Evolutionary conservation across 164 flowering plant species (phyloP).

Genomic region (Piper longum): DNA sequence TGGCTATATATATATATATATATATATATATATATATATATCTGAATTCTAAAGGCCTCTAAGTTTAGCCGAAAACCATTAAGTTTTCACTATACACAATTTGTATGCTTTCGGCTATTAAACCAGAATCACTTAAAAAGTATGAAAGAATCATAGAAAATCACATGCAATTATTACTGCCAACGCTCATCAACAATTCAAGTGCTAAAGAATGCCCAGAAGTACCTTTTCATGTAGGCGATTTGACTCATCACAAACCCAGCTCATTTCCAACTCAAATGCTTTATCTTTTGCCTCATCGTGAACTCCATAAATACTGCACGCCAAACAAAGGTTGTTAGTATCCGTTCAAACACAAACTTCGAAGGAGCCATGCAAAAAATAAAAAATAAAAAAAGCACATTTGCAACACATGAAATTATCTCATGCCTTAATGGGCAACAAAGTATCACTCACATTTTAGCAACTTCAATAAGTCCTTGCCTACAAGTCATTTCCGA

Average conservation of each 20-base stretch:
- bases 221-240: constrained; percentile 79
- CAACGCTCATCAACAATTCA: background rate
- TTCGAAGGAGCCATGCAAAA: background rate
- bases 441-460: constrained; percentile 44
- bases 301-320: constrained; percentile 81
- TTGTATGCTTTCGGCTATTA: no score
- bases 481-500: constrained; percentile 87
- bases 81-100: no score
- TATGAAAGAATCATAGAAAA: no score
- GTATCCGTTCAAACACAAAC: background rate
- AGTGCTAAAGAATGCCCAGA: background rate
- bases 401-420: background rate
- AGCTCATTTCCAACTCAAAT: constrained; percentile 89
- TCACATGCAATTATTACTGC: no score
- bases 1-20: no score
- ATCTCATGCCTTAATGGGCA: background rate
- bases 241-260: constrained; percentile 97
- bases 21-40: no score
- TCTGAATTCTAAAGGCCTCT: no score
- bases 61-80: no score
- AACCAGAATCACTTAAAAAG: no score
- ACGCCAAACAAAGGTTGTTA: background rate
- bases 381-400: background rate
- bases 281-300: constrained; percentile 99
- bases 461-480: constrained; percentile 84